Evolutionary conservation across 257 asterid genomes (phyloP).

Genomic region (Rehmannia glutinosa): DNA sequence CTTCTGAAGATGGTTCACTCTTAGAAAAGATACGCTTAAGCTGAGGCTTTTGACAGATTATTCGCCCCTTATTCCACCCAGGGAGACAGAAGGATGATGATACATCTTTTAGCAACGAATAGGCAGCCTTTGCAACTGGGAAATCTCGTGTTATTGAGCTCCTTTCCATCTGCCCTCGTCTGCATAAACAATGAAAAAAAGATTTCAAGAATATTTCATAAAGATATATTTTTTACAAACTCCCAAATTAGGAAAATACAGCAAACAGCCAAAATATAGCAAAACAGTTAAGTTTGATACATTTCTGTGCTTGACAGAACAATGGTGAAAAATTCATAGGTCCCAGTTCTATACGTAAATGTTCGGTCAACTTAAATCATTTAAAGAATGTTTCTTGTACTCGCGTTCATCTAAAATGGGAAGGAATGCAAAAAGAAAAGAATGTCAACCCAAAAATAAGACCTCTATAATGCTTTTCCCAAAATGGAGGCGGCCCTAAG

Average conservation of each 20-base stretch:
- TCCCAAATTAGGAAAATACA: neutral
- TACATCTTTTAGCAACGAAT: conserved; percentile 68
- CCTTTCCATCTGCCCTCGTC: conserved; percentile 86
- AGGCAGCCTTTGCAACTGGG: conserved; percentile 82
- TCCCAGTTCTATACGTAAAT: neutral
- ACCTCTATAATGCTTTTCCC: too few species aligned
- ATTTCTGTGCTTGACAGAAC: neutral
- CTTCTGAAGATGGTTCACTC: conserved; percentile 39
- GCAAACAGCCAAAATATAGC: too few species aligned
- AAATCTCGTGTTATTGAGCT: conserved; percentile 78
- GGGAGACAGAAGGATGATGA: conserved; percentile 80
- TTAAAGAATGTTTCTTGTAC: neutral
- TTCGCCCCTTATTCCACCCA: conserved; percentile 92
- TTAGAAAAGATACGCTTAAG: conserved; percentile 57
- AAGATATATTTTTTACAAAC: neutral
- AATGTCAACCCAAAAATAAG: neutral
- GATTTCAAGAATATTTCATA: neutral
- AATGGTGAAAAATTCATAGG: neutral
- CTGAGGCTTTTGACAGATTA: conserved; percentile 76
- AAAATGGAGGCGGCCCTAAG: too few species aligned
- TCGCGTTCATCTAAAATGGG: neutral
- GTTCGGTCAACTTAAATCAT: neutral
- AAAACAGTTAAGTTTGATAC: neutral
- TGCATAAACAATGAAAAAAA: conserved; percentile 30
- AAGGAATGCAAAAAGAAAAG: too few species aligned